A percentile compares a stretch with the other conserved stretches of the same genome.
phyloP scores from a whole-genome alignment of 495 filamentous ascomycete species.

The Penicillium lividum region DNA sequence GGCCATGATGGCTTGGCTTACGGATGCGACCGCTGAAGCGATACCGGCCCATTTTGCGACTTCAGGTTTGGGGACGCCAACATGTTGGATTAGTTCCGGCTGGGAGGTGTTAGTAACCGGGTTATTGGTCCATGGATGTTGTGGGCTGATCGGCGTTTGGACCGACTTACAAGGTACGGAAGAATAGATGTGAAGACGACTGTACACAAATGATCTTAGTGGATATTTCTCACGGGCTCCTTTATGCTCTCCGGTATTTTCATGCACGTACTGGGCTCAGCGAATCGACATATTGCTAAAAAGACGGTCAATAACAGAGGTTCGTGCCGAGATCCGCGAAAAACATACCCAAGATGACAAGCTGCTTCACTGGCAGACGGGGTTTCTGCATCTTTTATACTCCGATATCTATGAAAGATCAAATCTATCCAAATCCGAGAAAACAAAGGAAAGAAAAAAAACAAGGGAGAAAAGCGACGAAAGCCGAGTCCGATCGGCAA shows the following conservation, averaged over 20 bases:
- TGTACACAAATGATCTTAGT: conserved; percentile 16
- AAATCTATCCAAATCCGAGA: conserved; percentile 1
- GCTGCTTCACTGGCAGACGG: conserved; percentile 51
- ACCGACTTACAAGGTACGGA: conserved; percentile 67
- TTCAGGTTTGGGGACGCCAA: conserved; percentile 69
- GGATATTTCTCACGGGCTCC: background rate
- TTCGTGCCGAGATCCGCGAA: conserved; percentile 7
- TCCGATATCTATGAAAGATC: background rate
- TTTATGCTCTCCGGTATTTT: background rate
- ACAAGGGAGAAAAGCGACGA: conserved; percentile 7
- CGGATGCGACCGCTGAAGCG: conserved; percentile 69
- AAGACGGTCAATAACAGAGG: background rate
- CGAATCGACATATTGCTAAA: conserved; percentile 69
- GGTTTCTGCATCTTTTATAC: conserved; percentile 18
- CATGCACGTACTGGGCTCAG: conserved; percentile 62
- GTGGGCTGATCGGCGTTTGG: background rate
- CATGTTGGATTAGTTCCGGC: conserved; percentile 83
- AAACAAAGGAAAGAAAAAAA: conserved; percentile 12
- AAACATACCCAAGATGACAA: conserved; percentile 66
- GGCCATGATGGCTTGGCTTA: conserved; percentile 71
- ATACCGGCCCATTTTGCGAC: conserved; percentile 79
- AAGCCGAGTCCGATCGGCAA: conserved; percentile 9
- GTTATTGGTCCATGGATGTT: background rate
- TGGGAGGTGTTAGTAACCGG: conserved; percentile 14
- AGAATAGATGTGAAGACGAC: conserved; percentile 81